Evolutionary conservation across 1,139 yeast genomes (phyloP), one percentile per base, ranked within the genome.

Genomic region (Zygoascus meyerae): DNA sequence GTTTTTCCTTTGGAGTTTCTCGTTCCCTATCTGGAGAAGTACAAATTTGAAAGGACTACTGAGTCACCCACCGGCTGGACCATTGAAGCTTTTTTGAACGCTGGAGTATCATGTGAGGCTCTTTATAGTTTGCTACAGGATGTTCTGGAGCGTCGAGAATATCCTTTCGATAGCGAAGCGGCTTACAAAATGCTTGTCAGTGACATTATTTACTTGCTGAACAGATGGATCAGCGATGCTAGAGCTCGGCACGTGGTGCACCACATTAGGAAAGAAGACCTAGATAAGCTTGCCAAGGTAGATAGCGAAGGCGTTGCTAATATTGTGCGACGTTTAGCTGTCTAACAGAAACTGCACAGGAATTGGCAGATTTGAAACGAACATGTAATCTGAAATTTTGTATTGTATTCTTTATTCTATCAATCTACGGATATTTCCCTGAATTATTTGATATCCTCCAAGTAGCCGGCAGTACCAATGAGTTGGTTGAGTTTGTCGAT

Each of bases 1-100:
- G 86, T 89, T 1, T 87, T 90, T 71, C 95, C 97, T 8, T 72
- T 86, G 12, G 81, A 79, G 52, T 83, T 80, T 52, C 70, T 89
- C 48, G 71, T 86, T 53, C 83, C 86, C 49, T 70, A 83, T 41
- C 55, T 69, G 15, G 72, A 70, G 51, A 58, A 58, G 30, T 68
- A 65, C 48, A 63, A 73, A 14, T 61, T 69, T 35, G 72, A 47
- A 28, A 54, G 68, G 34, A 67, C 74, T 56, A 63, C 71, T 55
- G 61, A 73, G 58, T 71, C 72, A 47, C 74, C 69, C 17, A 56
- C 63, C 1, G 86, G 86, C 17, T 73, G 77, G 66, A 72, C 72
- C 32, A 78, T 82, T 7, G 89, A 87, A 50, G 77, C 89, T 35
- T 86, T 90, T 58, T 64, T 81, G 39, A 78, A 80, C 47, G 79